Evolutionary conservation across 2,329 filamentous ascomycete genomes (phyloP).

Genomic region (Talaromyces piceae): DNA sequence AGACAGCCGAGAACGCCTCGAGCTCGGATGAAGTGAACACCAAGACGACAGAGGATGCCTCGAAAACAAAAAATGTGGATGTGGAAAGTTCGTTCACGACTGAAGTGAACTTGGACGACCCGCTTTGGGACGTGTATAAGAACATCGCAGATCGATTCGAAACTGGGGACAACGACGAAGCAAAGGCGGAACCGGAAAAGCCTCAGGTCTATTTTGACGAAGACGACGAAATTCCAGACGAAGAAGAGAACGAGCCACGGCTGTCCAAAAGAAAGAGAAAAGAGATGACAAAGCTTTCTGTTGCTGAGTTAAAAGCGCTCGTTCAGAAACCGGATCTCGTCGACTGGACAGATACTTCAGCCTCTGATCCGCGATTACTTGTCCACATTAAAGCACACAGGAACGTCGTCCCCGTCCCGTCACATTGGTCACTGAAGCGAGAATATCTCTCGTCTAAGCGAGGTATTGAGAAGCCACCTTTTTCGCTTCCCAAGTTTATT

Average conservation of each 20-base stretch:
- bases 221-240: constrained; percentile 77
- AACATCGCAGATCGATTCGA: constrained; percentile 76
- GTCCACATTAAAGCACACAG: constrained; percentile 92
- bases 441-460: constrained; percentile 96
- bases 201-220: constrained; percentile 78
- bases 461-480: constrained; percentile 91
- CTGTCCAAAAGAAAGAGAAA: constrained; percentile 95
- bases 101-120: constrained; percentile 48
- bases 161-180: constrained; percentile 51
- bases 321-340: constrained; percentile 89
- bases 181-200: constrained; percentile 63
- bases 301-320: constrained; percentile 89
- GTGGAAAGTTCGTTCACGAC: not conserved
- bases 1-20: not conserved
- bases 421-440: constrained; percentile 91
- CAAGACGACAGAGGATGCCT: not conserved
- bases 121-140: constrained; percentile 76
- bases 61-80: constrained; percentile 1
- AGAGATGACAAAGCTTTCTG: constrained; percentile 81
- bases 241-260: constrained; percentile 58
- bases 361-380: constrained; percentile 77
- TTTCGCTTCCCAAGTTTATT: constrained; percentile 90
- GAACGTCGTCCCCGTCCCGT: constrained; percentile 90
- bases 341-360: constrained; percentile 94
- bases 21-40: not conserved